Percentiles rank a stretch among this genome's conserved stretches.
Evolutionary conservation across 2,329 filamentous ascomycete genomes (phyloP).

Genomic region (Aureobasidium sp.): DNA sequence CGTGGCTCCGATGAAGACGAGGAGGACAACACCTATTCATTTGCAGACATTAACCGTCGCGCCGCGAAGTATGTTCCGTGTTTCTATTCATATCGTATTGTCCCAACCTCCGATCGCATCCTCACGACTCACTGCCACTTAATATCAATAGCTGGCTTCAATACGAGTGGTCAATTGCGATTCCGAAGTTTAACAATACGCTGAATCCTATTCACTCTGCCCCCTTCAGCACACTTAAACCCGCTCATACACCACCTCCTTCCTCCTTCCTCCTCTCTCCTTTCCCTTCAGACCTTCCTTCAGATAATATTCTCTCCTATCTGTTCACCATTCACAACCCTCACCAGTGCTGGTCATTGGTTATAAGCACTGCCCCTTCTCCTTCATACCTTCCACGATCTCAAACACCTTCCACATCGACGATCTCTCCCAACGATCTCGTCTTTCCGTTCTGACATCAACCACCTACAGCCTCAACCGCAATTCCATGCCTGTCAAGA

Average conservation of each 20-base stretch:
- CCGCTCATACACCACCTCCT: neutral
- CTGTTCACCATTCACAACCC: neutral
- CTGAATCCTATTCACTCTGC: slow-evolving; percentile 9
- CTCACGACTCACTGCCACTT: neutral
- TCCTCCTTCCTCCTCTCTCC: neutral
- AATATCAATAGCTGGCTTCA: neutral
- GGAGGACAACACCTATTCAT: slow-evolving; percentile 49
- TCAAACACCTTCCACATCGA: neutral
- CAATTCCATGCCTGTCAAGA: slow-evolving; percentile 80
- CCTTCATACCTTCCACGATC: neutral
- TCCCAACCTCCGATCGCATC: neutral
- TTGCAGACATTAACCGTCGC: slow-evolving; percentile 60
- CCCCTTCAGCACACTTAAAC: neutral
- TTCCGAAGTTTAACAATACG: neutral
- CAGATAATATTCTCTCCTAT: neutral
- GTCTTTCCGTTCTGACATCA: neutral
- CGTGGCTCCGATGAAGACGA: slow-evolving; percentile 85
- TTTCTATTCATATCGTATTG: neutral
- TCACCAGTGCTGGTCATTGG: neutral
- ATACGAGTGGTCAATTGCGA: neutral
- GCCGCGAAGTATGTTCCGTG: slow-evolving; percentile 65
- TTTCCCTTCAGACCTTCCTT: neutral
- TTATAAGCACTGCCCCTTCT: neutral
- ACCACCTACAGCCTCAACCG: slow-evolving; percentile 59
- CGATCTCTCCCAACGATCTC: neutral